Base-by-base conservation (phyloP, 1,139 yeast genomes). In the Meyerozyma elateridarum region DNA sequence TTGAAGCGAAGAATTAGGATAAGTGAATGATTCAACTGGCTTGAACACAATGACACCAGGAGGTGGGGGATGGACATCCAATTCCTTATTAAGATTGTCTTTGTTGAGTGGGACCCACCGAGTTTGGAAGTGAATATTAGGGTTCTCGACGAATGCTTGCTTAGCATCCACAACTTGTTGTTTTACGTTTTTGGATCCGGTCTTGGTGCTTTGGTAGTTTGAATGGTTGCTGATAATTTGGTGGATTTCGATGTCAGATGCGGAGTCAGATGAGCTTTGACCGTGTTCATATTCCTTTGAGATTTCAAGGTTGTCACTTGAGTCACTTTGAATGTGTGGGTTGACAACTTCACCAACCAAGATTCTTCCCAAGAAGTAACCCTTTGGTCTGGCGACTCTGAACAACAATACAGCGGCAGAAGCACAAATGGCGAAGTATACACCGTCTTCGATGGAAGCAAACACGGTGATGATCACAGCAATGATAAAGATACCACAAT, bases 1-100 rank as follows among this genome's bases (percentile, higher is more conserved):
- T 56, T 83, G 94, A 40, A 73, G 63, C 0, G 95, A 79, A 32
- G 84, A 71, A 54, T 88, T 88, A 32, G 95, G 80, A 58, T 87
- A 88, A 1, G 85, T 74, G 57, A 85, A 84, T 7, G 88, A 66
- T 48, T 88, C 96, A 22, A 79, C 64, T 30, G 94, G 85, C 48
- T 93, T 74, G 64, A 82, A 88, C 4, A 88, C 95, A 38, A 88
- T 49, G 11, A 88, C 89, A 15, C 96, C 96, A 2, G 91, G 88
- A 22, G 96, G 96, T 13, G 97, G 95, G 3, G 88, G 83, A 20
- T 56, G 56, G 6, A 89, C 75, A 2, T 61, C 52, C 18, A 87
- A 59, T 17, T 70, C 73, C 3, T 71, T 61, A 52, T 88, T 85
- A 39, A 85, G 52, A 44, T 69, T 67, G 20, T 62, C 60, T 37